Base-by-base conservation (phyloP, 2,329 filamentous ascomycete genomes). In the Drechslerella coelobrocha region DNA sequence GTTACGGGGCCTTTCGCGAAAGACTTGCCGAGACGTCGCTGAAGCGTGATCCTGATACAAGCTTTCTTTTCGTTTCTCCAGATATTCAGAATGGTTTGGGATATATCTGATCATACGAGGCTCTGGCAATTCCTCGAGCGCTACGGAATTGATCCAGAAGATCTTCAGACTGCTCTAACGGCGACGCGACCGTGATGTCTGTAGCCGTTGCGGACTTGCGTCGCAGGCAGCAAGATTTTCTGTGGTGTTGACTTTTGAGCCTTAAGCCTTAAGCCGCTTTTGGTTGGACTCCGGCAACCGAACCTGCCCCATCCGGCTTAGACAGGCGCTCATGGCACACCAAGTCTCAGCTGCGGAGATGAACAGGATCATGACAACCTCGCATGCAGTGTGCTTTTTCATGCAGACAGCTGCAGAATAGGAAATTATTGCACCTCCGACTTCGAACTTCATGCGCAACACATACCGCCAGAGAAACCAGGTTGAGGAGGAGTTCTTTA, bases 371-470 rank as follows among this genome's bases (percentile, higher is more conserved):
- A 41, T 34, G 51, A 41, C 29, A 17, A 39, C 31, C 24, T 69
- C 65, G 65, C 56, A 34, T 69, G 47, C 56, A 62, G 57, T 62
- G 37, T 69, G 43, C 59, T 19, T 41, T 61, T 61, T 54, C 45
- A 34, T 57, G 52, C 50, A 62, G 31, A 9, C 34, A 26, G 50
- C 21, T 26, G 56, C 53, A 53, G 24, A 69, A 17, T 52, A 59
- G 57, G 65, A 69, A 62, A 69, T 69, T 69, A 61, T 69, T 57
- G 26, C 7, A 43, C 8, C 2, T 41, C 26, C 41, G n/a, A n/a
- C n/a, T n/a, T n/a, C n/a, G n/a, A 19, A 57, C 19, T 62, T 69
- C 43, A 69, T 69, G 57, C 65, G 39, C 56, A 61, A 68, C 56
- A 52, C 56, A 57, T 29, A 39, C n/a, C 34, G 57, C 34, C 34